A percentile compares a stretch with the other conserved stretches of the same genome.
phyloP scores from a whole-genome alignment of 352 stramenopile genomes.

The Pythium biforme region DNA sequence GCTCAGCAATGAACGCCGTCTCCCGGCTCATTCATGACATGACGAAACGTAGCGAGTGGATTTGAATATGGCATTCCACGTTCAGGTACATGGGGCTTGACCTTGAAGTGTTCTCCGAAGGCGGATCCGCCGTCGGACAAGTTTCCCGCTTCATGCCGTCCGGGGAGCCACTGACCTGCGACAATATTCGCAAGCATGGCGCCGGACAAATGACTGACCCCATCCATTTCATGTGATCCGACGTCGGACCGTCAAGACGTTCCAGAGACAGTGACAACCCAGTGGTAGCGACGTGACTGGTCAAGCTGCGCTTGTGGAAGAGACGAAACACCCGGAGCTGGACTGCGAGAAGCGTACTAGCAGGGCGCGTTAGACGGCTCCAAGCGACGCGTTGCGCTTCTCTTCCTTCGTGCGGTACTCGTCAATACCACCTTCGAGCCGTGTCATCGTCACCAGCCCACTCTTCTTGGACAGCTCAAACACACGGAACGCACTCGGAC shows the following conservation, averaged over 20 bases:
- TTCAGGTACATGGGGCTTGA: neutral
- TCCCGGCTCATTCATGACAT: neutral
- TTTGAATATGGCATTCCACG: no score
- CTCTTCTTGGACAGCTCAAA: constrained; percentile 59
- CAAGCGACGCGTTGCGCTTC: constrained; percentile 42
- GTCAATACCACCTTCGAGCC: constrained; percentile 31
- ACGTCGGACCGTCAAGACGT: no score
- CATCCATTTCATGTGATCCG: neutral
- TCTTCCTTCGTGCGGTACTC: constrained; percentile 48
- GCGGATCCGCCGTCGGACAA: neutral
- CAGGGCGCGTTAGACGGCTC: constrained; percentile 36
- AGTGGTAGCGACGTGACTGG: no score
- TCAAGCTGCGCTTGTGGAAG: no score
- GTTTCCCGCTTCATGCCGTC: no score
- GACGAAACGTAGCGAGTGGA: no score
- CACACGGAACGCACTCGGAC: constrained; percentile 25
- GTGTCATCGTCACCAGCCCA: constrained; percentile 36
- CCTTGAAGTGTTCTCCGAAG: neutral
- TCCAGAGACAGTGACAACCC: no score
- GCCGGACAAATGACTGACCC: neutral
- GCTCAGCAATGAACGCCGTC: neutral
- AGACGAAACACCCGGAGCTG: no score
- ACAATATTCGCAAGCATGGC: no score
- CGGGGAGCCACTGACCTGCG: neutral
- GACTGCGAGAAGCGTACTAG: no score